These are phyloP conservation scores for Yamadazyma atlantica DNA, from an alignment of 1,139 yeast species.

Conservation along the genomic window DNA sequence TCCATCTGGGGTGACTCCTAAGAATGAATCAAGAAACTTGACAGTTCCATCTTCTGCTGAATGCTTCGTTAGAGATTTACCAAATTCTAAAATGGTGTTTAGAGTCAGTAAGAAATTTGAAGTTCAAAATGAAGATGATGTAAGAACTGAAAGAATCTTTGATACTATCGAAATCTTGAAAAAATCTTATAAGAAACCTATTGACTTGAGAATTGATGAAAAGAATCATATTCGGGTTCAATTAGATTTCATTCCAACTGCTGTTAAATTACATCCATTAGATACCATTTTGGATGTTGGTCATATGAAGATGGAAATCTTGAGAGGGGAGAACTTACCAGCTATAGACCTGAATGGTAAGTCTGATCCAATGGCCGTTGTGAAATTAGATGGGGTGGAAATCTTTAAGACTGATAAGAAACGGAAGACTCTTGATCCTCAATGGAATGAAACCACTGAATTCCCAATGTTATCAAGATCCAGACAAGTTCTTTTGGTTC, in stretches of 20 bases:
- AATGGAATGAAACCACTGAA: slow-evolving; percentile 63
- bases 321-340: slow-evolving; percentile 51
- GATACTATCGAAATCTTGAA: slow-evolving; percentile 54
- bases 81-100: slow-evolving; percentile 55
- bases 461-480: slow-evolving; percentile 64
- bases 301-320: slow-evolving; percentile 50
- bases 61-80: slow-evolving; percentile 67
- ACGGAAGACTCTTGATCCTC: slow-evolving; percentile 66
- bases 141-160: slow-evolving; percentile 49
- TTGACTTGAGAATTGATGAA: slow-evolving; percentile 44
- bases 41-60: slow-evolving; percentile 48
- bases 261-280: slow-evolving; percentile 49
- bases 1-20: slow-evolving; percentile 58
- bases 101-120: slow-evolving; percentile 54
- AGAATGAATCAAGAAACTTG: slow-evolving; percentile 38
- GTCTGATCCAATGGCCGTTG: slow-evolving; percentile 64
- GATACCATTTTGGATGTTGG: slow-evolving; percentile 75
- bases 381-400: slow-evolving; percentile 54
- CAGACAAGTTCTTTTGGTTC: slow-evolving; percentile 47
- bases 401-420: slow-evolving; percentile 58
- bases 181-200: slow-evolving; percentile 46
- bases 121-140: slow-evolving; percentile 46
- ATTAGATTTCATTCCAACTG: slow-evolving; percentile 61
- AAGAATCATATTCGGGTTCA: slow-evolving; percentile 45
- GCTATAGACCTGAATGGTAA: slow-evolving; percentile 72